Evolutionary conservation across 768 basidiomycete species (phyloP), one percentile per base, ranked within the genome.

Genomic region (Lactarius quietus): DNA sequence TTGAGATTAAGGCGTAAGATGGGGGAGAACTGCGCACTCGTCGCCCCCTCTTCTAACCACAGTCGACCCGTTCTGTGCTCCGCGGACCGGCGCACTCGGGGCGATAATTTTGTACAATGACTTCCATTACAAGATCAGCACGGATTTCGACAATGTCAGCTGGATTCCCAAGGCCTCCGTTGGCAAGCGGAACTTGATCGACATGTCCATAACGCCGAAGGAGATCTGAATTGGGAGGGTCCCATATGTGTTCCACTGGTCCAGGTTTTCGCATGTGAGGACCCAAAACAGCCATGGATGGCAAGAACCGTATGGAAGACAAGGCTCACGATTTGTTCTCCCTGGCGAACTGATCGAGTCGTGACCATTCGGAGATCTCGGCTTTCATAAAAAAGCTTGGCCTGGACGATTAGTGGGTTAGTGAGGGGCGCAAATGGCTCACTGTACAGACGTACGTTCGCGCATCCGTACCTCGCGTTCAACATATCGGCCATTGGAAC

Each of bases 401-500:
- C 93, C 94, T 96, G 71, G 55, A 63, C 45, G 62, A 35, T 23
- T 26, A 52, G 31, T 20, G 6, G 29, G 35, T 57, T 63, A 31
- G 63, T 64, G 45, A 39, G 15, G n/a, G 43, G n/a, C 31, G 57
- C 63, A 48, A 61, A n/a, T 48, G 23, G 45, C 23, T 48, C 45
- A 26, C n/a, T 45, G 43, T 8, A 53, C 29, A 6, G 28, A 75
- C 87, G 67, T 71, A 93, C 95, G 68, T 98, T 98, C 74, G 94
- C 90, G 43, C 83, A 83, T 9, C 85, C 88, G 74, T 86, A 92
- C 60, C 87, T 84, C 14, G 96, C 97, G 72, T 99, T 99, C 57
- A 99, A 78, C 79, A 98, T 86, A 76, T 99, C 97, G 3, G 97
- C 97, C 79, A 98, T 86, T 0, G 96, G 95, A 5, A 98, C 90